Evolutionary conservation across 306 rosid species (phyloP).

Genomic region (Medicago lupulina): DNA sequence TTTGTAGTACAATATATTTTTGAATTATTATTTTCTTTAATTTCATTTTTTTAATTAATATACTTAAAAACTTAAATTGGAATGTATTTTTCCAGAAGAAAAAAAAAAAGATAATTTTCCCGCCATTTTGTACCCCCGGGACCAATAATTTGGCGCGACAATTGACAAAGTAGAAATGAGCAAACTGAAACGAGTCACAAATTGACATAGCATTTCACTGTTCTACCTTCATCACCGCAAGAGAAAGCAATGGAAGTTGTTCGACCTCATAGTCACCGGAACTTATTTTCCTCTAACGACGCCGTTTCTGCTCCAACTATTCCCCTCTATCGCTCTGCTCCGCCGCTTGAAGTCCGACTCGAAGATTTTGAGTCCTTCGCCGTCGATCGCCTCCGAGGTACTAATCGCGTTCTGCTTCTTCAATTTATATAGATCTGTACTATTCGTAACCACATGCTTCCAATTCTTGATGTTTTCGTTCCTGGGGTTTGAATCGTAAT

Average conservation of each 20-base stretch:
- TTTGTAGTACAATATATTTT: too few species aligned
- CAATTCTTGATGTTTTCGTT: neutral
- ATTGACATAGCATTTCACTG: neutral
- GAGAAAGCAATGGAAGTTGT: constrained; percentile 60
- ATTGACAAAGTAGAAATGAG: constrained; percentile 18
- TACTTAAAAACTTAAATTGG: too few species aligned
- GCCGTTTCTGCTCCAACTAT: constrained; percentile 45
- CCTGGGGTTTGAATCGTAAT: constrained; percentile 33
- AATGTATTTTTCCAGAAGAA: neutral
- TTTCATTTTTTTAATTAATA: too few species aligned
- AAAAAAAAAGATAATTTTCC: constrained; percentile 41
- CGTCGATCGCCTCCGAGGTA: constrained; percentile 94
- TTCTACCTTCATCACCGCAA: constrained; percentile 24
- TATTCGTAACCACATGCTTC: neutral
- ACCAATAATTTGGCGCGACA: constrained; percentile 49
- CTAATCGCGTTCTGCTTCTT: constrained; percentile 38
- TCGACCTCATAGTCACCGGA: constrained; percentile 60
- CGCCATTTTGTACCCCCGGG: constrained; percentile 55
- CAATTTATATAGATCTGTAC: constrained; percentile 15
- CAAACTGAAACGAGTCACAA: constrained; percentile 24
- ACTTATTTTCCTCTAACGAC: constrained; percentile 36
- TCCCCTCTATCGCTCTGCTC: constrained; percentile 85
- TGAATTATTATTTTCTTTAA: too few species aligned
- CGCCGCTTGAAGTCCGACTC: constrained; percentile 80
- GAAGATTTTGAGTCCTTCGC: constrained; percentile 93